Percentiles rank a stretch among this genome's conserved stretches.
These are phyloP conservation scores for Scytalidium lignicola DNA, from an alignment of 2,329 filamentous ascomycete genomes.

Conservation along the genomic window DNA sequence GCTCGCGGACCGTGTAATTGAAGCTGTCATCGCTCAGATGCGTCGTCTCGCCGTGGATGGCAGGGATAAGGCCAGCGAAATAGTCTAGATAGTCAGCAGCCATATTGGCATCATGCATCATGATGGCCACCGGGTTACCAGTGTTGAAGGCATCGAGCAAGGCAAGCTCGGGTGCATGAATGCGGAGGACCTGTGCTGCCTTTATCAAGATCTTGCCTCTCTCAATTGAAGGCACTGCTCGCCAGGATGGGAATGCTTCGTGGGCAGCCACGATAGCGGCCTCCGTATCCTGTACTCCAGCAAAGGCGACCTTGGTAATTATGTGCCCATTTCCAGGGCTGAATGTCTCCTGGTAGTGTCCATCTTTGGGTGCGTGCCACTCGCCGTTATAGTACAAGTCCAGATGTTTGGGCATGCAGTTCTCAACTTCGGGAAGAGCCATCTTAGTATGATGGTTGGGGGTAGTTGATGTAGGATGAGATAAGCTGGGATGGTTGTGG, in stretches of 20 bases:
- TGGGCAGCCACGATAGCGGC: slow-evolving; percentile 32
- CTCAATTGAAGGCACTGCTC: slow-evolving; percentile 28
- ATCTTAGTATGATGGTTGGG: slow-evolving; percentile 6
- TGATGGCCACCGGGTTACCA: slow-evolving; percentile 38
- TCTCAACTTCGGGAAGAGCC: slow-evolving; percentile 14
- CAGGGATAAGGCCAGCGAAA: slow-evolving; percentile 20
- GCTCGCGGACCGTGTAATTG: slow-evolving; percentile 68
- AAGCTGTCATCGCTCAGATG: slow-evolving; percentile 50
- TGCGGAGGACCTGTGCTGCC: slow-evolving; percentile 26
- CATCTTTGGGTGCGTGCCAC: background rate
- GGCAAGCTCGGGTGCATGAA: slow-evolving; percentile 26
- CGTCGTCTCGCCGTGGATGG: slow-evolving; percentile 25
- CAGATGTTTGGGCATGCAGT: slow-evolving; percentile 26
- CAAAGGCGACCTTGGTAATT: slow-evolving; percentile 29
- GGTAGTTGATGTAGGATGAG: background rate
- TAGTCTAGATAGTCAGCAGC: slow-evolving; percentile 19
- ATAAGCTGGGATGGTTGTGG: background rate
- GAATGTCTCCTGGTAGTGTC: background rate
- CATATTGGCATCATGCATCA: slow-evolving; percentile 57
- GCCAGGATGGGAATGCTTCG: slow-evolving; percentile 33
- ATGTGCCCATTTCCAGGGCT: background rate
- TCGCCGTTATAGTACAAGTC: slow-evolving; percentile 5
- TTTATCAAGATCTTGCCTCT: slow-evolving; percentile 29
- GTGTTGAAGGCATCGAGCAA: slow-evolving; percentile 31
- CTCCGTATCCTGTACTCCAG: slow-evolving; percentile 28